phyloP scores from a whole-genome alignment of 495 filamentous ascomycete species.

The Chaetomium cochliodes region DNA sequence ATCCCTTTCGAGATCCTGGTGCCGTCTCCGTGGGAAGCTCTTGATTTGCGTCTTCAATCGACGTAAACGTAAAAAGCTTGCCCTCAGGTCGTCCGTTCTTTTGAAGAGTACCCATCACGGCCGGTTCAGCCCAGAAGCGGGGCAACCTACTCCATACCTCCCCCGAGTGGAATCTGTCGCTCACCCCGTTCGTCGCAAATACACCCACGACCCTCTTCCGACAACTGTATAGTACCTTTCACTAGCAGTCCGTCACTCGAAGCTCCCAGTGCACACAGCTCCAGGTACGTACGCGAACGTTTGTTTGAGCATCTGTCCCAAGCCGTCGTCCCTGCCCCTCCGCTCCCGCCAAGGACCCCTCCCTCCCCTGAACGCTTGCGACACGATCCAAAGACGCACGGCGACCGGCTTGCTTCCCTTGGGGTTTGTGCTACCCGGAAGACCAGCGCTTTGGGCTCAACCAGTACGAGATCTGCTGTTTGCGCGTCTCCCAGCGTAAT shows the following conservation, averaged over 20 bases:
- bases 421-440: neutral
- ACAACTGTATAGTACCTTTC: conserved; percentile 1
- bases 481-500: neutral
- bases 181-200: conserved; percentile 17
- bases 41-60: neutral
- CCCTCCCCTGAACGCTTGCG: neutral
- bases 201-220: neutral
- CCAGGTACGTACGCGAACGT: conserved; percentile 15
- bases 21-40: neutral
- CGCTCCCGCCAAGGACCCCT: neutral
- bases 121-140: conserved; percentile 22
- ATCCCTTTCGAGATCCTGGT: neutral
- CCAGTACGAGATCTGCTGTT: neutral
- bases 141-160: conserved; percentile 15
- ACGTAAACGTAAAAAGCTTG: conserved; percentile 1
- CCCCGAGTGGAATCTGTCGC: conserved; percentile 1
- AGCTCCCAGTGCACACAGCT: neutral
- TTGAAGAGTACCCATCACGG: neutral
- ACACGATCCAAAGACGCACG: neutral
- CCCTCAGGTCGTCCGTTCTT: conserved; percentile 15
- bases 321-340: neutral
- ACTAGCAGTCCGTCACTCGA: neutral
- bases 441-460: neutral
- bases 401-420: neutral
- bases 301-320: neutral